A percentile compares a stretch with the other conserved stretches of the same genome.
These are phyloP conservation scores for Truncatella angustata DNA, from an alignment of 2,329 filamentous ascomycete genomes.

Conservation along the genomic window DNA sequence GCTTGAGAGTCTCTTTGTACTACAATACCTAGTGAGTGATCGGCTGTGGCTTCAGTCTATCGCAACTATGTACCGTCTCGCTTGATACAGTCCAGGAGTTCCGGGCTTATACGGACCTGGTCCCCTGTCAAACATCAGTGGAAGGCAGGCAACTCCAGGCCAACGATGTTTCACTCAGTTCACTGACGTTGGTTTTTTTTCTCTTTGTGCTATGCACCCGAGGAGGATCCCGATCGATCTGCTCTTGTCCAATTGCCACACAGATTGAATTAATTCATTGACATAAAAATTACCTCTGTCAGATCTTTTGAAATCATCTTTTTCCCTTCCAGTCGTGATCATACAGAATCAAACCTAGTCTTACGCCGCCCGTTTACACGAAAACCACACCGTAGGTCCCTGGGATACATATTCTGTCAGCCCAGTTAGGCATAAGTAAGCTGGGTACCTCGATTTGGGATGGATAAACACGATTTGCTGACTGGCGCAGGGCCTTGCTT, in stretches of 20 bases:
- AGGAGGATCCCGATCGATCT: too few species aligned
- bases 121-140: neutral
- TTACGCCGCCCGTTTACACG: too few species aligned
- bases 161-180: constrained; percentile 4
- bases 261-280: too few species aligned
- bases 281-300: too few species aligned
- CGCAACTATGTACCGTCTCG: constrained; percentile 1
- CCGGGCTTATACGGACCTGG: neutral
- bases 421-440: constrained; percentile 1
- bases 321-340: too few species aligned
- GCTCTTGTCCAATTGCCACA: neutral
- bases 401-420: neutral
- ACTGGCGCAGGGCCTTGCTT: neutral
- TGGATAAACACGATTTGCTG: constrained; percentile 7
- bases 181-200: neutral
- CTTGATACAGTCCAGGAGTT: neutral
- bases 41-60: neutral
- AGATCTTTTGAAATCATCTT: too few species aligned
- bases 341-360: too few species aligned
- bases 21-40: too few species aligned
- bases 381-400: neutral
- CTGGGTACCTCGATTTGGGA: constrained; percentile 1
- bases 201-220: neutral
- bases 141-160: constrained; percentile 1
- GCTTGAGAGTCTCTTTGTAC: neutral